Evolutionary conservation across 1,284 basidiomycete genomes (phyloP), one percentile per base, ranked within the genome.

Genomic region (Phellinidium pouzarii): DNA sequence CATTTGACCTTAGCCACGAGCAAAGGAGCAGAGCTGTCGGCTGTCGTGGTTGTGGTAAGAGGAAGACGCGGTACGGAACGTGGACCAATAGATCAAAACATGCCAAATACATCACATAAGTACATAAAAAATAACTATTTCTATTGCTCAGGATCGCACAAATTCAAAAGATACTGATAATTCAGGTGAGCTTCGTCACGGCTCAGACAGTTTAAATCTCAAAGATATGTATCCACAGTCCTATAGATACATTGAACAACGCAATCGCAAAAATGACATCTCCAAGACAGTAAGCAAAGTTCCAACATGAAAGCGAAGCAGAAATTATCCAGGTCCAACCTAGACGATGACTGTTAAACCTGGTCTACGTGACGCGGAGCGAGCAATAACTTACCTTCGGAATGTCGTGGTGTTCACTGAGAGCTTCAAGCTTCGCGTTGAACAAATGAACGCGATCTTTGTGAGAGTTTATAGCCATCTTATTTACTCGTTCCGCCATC

Each of bases 381-480:
- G 53, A 55, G 61, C 52, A 56, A 37, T 56, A 27, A 59, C 67
- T 58, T 64, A 87, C 91, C 76, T 93, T 93, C 38, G 91, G 91
- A 61, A 94, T 93, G 66, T 94, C 91, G 66, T 94, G 89, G 74
- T 94, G 92, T 71, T 94, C 91, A 64, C 87, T 89, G 55, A 96
- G 79, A 48, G 79, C 74, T 66, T 94, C 94, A 5, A 99, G 75
- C 65, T 96, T 91, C 27, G 78, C 66, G 66, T 99, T 99, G 64
- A 94, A 91, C 64, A 94, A 90, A 56, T 82, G 83, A 20, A 99
- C 94, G 46, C 94, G 85, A 57, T 99, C 95, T 71, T 97, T 97
- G 71, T 99, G 95, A 7, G 91, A 92, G 70, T 87, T 89, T 61
- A 76, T 75, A 0, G 94, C 94, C 62, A 90, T 68, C 68, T 84